Evolutionary conservation across 2,329 filamentous ascomycete species (phyloP).

Genomic region (Cladosporium cucumerinum): DNA sequence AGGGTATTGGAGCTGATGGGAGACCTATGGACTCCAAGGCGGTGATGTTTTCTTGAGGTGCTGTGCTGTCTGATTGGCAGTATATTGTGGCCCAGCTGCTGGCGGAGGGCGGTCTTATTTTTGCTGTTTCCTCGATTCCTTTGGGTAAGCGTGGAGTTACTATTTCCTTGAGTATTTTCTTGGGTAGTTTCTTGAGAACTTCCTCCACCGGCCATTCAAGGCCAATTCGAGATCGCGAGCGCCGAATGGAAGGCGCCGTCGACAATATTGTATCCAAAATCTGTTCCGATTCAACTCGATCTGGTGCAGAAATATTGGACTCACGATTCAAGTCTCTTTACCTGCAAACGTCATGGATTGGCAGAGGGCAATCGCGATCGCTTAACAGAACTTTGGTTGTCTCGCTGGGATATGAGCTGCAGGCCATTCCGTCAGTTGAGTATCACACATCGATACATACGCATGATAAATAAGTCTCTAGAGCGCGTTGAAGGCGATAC

Average conservation of each 20-base stretch:
- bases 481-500: neutral
- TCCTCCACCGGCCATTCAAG: neutral
- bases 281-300: neutral
- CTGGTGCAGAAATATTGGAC: neutral
- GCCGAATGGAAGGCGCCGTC: neutral
- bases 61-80: neutral
- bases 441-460: neutral
- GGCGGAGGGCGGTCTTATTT: neutral
- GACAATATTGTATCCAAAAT: neutral
- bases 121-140: neutral
- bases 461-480: too few relatives aligned
- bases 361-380: neutral
- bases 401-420: neutral
- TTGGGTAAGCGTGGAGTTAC: conserved; percentile 8
- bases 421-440: neutral
- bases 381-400: neutral
- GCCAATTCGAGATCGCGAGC: neutral
- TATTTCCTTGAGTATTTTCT: neutral
- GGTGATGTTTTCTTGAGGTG: conserved; percentile 74
- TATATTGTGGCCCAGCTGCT: neutral
- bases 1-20: conserved; percentile 86
- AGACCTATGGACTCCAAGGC: conserved; percentile 89
- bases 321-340: neutral
- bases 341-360: neutral
- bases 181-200: neutral